These are phyloP conservation scores for Penicillium thymicola DNA, from an alignment of 2,329 filamentous ascomycete species.

Conservation along the genomic window DNA sequence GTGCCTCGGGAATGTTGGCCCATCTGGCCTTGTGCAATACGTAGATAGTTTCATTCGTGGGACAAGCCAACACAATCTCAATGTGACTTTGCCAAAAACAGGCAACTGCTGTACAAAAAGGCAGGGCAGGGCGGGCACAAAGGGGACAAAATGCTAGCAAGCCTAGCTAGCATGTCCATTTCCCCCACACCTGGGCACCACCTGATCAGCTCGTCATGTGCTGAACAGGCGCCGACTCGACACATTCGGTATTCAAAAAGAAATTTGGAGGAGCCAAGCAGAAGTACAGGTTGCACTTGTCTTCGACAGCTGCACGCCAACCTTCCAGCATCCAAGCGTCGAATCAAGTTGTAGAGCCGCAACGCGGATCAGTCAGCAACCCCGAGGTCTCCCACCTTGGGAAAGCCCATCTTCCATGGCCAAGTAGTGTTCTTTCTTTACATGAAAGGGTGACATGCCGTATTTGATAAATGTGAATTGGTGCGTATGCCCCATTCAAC, in stretches of 20 bases:
- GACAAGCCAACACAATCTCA: conserved; percentile 10
- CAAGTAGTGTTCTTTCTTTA: conserved; percentile 2
- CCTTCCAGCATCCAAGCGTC: conserved; percentile 6
- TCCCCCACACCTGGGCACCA: not conserved
- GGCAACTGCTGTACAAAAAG: conserved; percentile 6
- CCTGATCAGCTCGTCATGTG: not conserved
- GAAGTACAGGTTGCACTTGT: conserved; percentile 5
- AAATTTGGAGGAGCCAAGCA: not conserved
- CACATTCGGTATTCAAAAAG: not conserved
- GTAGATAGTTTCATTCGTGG: conserved; percentile 37
- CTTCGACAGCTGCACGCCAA: conserved; percentile 2
- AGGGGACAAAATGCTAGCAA: not conserved
- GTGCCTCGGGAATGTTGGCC: conserved; percentile 9
- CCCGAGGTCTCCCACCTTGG: not conserved
- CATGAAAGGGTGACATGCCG: not conserved
- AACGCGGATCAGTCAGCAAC: conserved; percentile 6
- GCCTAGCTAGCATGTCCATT: not conserved
- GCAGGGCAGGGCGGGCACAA: conserved; percentile 1
- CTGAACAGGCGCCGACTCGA: not conserved
- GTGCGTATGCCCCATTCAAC: conserved; percentile 15
- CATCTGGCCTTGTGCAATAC: conserved; percentile 28
- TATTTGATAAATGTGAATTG: conserved; percentile 10
- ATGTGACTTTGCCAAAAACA: conserved; percentile 11
- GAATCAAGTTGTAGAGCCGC: conserved; percentile 23
- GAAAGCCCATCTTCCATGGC: not conserved